Base-by-base conservation (phyloP, 2,329 filamentous ascomycete genomes). In the Fusarium lyarnte region DNA sequence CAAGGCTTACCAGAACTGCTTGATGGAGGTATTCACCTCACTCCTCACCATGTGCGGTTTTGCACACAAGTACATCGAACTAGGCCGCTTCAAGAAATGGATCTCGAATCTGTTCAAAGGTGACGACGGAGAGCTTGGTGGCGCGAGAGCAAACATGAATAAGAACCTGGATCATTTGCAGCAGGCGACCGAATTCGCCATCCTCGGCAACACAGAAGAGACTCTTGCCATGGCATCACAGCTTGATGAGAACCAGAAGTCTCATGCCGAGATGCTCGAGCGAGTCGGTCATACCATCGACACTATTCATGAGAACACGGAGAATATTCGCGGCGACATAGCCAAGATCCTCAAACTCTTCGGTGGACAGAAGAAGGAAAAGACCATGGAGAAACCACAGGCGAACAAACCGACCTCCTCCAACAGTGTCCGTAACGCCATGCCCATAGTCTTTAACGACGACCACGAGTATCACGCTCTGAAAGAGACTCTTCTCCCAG, bases 1-100 rank as follows among this genome's bases (percentile, higher is more conserved):
- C 35, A 77, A 72, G 23, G 77, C 78, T 2, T 82, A 81, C 42
- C 75, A 79, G 52, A 79, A 77, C 33, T 81, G 78, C 36, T 58
- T 83, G 6, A 81, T 82, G 75, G 79, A 81, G 14, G 82, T 83
- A 0, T 83, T 83, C 53, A 77, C 76, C 4, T 78, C 80, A 0
- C 73, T 82, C 47, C 64, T 82, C 21, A 74, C 69, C 11, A 73
- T 83, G 61, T 81, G 80, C 33, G 77, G 76, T 11, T 77, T 80
- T 55, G 78, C 81, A 2, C 79, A 78, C 51, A 79, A 81, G 68
- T 81, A 80, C 27, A 79, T 80, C 54, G 74, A 81, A 31, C 73
- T 79, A 3, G 77, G 79, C 23, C 75, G 79, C 12, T 81, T 82
- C 49, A 79, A 81, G 57, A 79, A 79, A 41, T 80, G 77, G 77